phyloP scores from a whole-genome alignment of 345 rosid species.

The Hibiscus mutabilis region DNA sequence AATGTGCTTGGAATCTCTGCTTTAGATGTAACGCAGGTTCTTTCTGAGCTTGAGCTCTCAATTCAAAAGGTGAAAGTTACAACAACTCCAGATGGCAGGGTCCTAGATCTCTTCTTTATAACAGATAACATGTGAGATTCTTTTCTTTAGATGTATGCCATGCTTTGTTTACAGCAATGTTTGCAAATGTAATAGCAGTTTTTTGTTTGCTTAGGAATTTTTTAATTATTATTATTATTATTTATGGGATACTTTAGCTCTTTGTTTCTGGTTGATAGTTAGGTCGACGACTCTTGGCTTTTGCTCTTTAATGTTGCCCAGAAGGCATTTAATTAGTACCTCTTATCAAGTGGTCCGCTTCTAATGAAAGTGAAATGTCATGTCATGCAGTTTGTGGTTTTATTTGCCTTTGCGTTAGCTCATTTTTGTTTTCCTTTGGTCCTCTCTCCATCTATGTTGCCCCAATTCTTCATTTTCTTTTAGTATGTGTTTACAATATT shows the following conservation, averaged over 20 bases:
- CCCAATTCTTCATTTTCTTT: neutral
- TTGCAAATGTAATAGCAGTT: neutral
- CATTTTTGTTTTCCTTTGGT: neutral
- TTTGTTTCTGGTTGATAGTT: neutral
- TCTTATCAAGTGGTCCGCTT: neutral
- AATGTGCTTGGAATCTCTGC: conserved; percentile 11
- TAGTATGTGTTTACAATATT: neutral
- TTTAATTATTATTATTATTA: neutral
- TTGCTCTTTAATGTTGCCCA: neutral
- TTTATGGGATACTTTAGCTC: neutral
- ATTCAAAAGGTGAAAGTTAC: conserved; percentile 83
- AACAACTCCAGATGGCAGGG: conserved; percentile 74
- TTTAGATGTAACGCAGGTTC: conserved; percentile 74
- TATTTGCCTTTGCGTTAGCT: neutral
- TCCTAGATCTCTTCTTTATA: conserved; percentile 77
- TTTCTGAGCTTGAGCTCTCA: conserved; percentile 73
- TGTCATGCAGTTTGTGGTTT: neutral
- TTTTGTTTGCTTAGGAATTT: neutral
- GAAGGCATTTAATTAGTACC: neutral
- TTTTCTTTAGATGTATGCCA: neutral
- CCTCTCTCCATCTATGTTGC: neutral
- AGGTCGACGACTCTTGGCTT: neutral
- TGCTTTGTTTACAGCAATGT: neutral
- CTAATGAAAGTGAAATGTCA: neutral
- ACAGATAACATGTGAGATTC: conserved; percentile 67